These are phyloP conservation scores for Colletotrichum australisinense DNA, from an alignment of 2,329 filamentous ascomycete species.

Conservation along the genomic window DNA sequence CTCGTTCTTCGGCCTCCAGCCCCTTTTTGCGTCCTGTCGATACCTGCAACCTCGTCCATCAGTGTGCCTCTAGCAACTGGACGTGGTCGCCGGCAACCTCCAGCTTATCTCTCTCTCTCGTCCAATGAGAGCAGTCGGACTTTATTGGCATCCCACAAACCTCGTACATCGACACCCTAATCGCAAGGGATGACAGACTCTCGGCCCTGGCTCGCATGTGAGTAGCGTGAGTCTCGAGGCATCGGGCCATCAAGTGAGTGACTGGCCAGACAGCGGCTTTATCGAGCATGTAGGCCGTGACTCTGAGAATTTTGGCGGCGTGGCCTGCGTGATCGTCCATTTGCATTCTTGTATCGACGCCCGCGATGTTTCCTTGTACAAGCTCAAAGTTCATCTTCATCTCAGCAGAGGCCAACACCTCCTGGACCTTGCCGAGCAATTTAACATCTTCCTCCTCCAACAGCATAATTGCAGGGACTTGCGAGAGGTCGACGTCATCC, in stretches of 20 bases:
- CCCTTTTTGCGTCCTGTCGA: not conserved
- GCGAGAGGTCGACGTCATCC: conserved; percentile 80
- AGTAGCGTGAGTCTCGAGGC: conserved; percentile 65
- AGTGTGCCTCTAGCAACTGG: not conserved
- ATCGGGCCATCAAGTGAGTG: conserved; percentile 65
- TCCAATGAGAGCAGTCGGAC: not conserved
- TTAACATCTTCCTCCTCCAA: conserved; percentile 93
- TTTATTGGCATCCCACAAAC: too few species aligned
- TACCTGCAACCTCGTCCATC: not conserved
- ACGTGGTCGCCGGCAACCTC: not conserved
- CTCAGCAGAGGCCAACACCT: conserved; percentile 81
- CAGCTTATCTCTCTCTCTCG: not conserved
- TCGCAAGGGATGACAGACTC: conserved; percentile 58
- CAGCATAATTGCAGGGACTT: conserved; percentile 89
- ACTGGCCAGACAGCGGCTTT: conserved; percentile 92
- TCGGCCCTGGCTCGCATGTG: conserved; percentile 64
- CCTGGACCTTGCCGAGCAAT: conserved; percentile 83
- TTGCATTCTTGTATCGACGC: conserved; percentile 65
- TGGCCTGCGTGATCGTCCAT: conserved; percentile 77
- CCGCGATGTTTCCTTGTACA: conserved; percentile 59
- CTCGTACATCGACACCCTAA: conserved; percentile 37
- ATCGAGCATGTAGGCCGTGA: conserved; percentile 88
- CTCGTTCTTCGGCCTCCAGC: not conserved
- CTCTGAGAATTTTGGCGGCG: conserved; percentile 84
- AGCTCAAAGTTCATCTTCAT: conserved; percentile 77